phyloP scores from a whole-genome alignment of 345 rosid species.

The Streptanthus diversifolius region DNA sequence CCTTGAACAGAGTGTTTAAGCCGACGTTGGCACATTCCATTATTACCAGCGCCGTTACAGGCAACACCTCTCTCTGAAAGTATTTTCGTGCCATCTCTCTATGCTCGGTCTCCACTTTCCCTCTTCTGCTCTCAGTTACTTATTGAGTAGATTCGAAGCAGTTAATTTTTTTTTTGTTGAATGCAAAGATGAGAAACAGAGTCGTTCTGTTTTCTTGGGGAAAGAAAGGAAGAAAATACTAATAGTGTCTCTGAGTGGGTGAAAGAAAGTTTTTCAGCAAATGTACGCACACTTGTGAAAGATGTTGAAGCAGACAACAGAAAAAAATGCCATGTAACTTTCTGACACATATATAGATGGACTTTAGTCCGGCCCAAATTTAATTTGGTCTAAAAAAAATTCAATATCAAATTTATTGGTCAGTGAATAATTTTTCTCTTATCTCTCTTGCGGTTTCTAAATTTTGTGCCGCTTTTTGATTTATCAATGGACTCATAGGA shows the following conservation, averaged over 20 bases:
- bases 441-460: background rate
- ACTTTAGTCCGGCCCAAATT: background rate
- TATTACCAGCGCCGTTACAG: conserved; percentile 60
- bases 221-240: background rate
- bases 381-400: background rate
- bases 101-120: conserved; percentile 1
- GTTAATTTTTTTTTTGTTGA: background rate
- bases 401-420: background rate
- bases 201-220: background rate
- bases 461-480: too few relatives aligned
- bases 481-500: background rate
- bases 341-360: background rate
- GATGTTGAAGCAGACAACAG: background rate
- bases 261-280: conserved; percentile 17
- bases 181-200: conserved; percentile 20
- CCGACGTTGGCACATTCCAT: conserved; percentile 73
- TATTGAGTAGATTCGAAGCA: conserved; percentile 23
- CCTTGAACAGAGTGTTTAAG: conserved; percentile 77
- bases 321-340: conserved; percentile 7
- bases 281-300: conserved; percentile 1
- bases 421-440: background rate
- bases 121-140: background rate
- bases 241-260: conserved; percentile 17
- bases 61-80: conserved; percentile 54
- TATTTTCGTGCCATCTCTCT: conserved; percentile 41